These are phyloP conservation scores for Suillus paluster DNA, from an alignment of 768 basidiomycete genomes.

Conservation along the genomic window DNA sequence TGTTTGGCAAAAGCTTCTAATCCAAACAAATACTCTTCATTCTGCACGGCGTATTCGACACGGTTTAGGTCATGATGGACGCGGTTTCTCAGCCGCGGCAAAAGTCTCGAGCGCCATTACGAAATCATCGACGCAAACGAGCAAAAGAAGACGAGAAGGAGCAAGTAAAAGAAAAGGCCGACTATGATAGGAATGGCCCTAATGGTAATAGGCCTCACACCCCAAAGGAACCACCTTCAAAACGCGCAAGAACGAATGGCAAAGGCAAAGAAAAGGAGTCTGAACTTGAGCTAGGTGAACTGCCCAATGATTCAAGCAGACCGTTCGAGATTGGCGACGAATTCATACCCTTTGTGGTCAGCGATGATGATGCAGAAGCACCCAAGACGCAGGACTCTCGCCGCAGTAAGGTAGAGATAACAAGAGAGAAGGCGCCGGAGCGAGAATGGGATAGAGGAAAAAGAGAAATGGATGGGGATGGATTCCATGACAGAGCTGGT, in stretches of 20 bases:
- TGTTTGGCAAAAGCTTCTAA: slow-evolving; percentile 32
- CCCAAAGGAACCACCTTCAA: slow-evolving; percentile 19
- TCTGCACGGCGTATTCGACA: neutral
- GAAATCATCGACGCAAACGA: slow-evolving; percentile 6
- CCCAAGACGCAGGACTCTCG: slow-evolving; percentile 12
- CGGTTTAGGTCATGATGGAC: neutral
- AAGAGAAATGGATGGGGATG: slow-evolving; percentile 27
- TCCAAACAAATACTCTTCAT: slow-evolving; percentile 28
- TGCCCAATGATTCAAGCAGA: slow-evolving; percentile 15
- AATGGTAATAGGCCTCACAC: no score
- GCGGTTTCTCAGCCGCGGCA: neutral
- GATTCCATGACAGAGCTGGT: slow-evolving; percentile 17
- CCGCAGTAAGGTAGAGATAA: slow-evolving; percentile 21
- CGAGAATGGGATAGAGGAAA: slow-evolving; percentile 50
- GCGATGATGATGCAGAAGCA: slow-evolving; percentile 21
- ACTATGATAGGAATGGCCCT: slow-evolving; percentile 1
- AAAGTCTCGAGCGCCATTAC: slow-evolving; percentile 8
- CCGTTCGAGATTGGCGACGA: slow-evolving; percentile 31
- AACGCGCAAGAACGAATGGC: slow-evolving; percentile 19
- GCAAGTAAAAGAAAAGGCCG: slow-evolving; percentile 7
- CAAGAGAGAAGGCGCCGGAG: slow-evolving; percentile 26
- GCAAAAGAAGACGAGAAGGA: slow-evolving; percentile 7
- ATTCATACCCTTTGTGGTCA: slow-evolving; percentile 33
- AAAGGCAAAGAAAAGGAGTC: slow-evolving; percentile 25
- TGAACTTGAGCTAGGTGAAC: slow-evolving; percentile 16